A percentile compares a stretch with the other conserved stretches of the same genome.
phyloP scores from a whole-genome alignment of 257 asterid genomes.

The Phtheirospermum japonicum region DNA sequence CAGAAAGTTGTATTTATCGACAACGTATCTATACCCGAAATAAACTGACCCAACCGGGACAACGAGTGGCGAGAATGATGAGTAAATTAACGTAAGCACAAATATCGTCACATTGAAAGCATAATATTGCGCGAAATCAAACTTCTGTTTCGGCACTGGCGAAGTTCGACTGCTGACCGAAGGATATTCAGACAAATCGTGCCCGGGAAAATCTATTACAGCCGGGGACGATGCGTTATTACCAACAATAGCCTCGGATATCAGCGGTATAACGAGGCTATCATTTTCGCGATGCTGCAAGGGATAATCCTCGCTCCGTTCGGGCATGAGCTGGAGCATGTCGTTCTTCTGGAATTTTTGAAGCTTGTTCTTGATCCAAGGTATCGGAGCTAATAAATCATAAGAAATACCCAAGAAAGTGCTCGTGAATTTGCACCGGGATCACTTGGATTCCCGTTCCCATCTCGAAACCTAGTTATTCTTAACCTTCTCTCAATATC shows the following conservation, averaged over 20 bases:
- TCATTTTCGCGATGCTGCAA: slow-evolving; percentile 58
- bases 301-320: slow-evolving; percentile 67
- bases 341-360: slow-evolving; percentile 80
- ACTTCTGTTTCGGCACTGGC: slow-evolving; percentile 88
- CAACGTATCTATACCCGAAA: slow-evolving; percentile 91
- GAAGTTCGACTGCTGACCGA: slow-evolving; percentile 89
- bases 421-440: slow-evolving; percentile 64
- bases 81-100: slow-evolving; percentile 85
- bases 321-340: slow-evolving; percentile 96
- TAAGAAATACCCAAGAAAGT: slow-evolving; percentile 95
- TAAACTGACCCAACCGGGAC: slow-evolving; percentile 88
- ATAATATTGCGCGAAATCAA: slow-evolving; percentile 92
- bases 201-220: slow-evolving; percentile 34
- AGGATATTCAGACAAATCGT: slow-evolving; percentile 56
- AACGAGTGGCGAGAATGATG: slow-evolving; percentile 90
- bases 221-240: slow-evolving; percentile 46
- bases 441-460: slow-evolving; percentile 73
- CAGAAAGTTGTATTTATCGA: slow-evolving; percentile 92
- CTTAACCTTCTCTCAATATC: too few relatives aligned
- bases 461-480: too few relatives aligned
- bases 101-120: slow-evolving; percentile 96
- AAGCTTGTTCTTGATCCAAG: too few relatives aligned
- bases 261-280: slow-evolving; percentile 68
- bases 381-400: slow-evolving; percentile 89
- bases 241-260: too few relatives aligned